Evolutionary conservation across 495 filamentous ascomycete species (phyloP), one percentile per base, ranked within the genome.

Genomic region (Cladorrhinum samala): DNA sequence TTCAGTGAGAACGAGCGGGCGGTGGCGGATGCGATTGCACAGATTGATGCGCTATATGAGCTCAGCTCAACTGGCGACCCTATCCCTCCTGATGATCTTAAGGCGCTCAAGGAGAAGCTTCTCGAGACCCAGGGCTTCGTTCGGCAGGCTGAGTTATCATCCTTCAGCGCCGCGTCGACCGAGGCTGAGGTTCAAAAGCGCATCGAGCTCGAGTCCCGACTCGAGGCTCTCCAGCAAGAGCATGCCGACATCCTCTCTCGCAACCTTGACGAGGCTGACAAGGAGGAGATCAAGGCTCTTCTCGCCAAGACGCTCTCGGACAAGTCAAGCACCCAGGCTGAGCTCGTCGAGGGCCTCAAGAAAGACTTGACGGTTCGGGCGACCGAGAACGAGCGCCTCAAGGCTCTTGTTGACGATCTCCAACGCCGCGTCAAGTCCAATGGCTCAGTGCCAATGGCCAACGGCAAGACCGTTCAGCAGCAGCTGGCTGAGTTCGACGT

Each of bases 401-500:
- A 84, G 56, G 71, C 79, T 27, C 83, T 83, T 2, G 77, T 92
- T 20, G 87, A 91, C n/a, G 85, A 88, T 52, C 69, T 85, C 14
- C 86, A 93, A 67, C 81, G 82, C 49, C 81, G 81, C 24, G 75
- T 84, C 48, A 86, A 86, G 73, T 71, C 71, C 44, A 75, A 74
- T 37, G 70, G 66, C 23, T 83, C 57, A 58, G 72, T 69, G 33
- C 70, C 75, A 49, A 68, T 76, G 56, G 76, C 83, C 41, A 88
- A 88, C 52, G 87, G 89, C 77, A 96, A 95, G 77, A 92, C 89
- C n/a, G 77, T 95, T 40, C 89, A 95, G 61, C 91, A 97, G 71
- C 92, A 96, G 72, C 91, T 98, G 64, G 87, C 93, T 50, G 93
- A 98, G 61, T 98, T 98, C 57, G 93, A 98, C 72, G 86, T 86